Conservation (phyloP, 2,329 filamentous ascomycete genomes). For the Alternaria sp. region DNA sequence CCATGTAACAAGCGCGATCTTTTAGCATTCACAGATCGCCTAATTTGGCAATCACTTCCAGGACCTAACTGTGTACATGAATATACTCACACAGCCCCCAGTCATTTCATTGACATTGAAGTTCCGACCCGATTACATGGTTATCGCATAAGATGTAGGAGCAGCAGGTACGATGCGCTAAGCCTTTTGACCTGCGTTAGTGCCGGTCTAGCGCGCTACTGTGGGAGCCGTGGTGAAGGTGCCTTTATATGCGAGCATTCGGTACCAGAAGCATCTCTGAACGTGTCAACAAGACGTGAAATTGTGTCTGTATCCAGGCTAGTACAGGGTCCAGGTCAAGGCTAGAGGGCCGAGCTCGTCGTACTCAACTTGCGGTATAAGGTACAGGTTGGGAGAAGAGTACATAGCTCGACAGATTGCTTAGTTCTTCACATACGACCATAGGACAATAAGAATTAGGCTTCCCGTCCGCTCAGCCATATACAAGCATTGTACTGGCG, state of each 20-base stretch:
- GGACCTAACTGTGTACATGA: background rate
- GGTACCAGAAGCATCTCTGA: background rate
- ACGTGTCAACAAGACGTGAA: background rate
- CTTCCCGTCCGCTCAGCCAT: background rate
- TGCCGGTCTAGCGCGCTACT: background rate
- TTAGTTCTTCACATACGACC: background rate
- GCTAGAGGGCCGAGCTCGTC: background rate
- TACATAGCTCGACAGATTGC: rapidly evolving
- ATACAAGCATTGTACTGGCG: background rate
- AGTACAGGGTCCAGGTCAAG: background rate
- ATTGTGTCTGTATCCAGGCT: background rate
- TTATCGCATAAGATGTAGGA: background rate
- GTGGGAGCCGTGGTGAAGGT: background rate
- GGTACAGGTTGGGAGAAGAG: background rate
- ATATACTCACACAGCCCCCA: background rate
- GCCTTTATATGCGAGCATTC: background rate
- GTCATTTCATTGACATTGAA: background rate
- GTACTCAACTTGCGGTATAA: too few relatives aligned
- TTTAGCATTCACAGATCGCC: background rate
- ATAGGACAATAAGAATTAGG: background rate
- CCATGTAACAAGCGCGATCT: background rate
- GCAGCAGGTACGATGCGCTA: background rate
- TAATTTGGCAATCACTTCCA: background rate
- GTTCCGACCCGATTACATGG: background rate
- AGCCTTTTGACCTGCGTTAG: background rate